A percentile compares a stretch with the other conserved stretches of the same genome.
phyloP scores from a whole-genome alignment of 148 eudicot species.

The Amaranthus cruentus region DNA sequence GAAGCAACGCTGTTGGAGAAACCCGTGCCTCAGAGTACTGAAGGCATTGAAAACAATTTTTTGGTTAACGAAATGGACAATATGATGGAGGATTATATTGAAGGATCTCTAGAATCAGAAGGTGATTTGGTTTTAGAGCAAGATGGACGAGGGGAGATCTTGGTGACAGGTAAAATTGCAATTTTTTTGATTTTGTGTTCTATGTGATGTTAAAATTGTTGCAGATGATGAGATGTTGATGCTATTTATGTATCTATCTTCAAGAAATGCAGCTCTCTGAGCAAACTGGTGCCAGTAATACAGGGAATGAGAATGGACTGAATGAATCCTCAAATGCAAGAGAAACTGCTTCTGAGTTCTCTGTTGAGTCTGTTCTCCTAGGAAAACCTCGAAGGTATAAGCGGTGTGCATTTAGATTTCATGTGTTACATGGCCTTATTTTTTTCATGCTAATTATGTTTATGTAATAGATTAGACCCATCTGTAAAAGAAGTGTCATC shows the following conservation, averaged over 20 bases:
- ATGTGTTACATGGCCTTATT: neutral
- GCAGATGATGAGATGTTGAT: constrained; percentile 20
- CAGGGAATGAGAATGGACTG: constrained; percentile 21
- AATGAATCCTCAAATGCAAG: constrained; percentile 24
- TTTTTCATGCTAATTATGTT: constrained; percentile 23
- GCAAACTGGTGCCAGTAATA: constrained; percentile 30
- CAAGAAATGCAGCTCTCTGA: constrained; percentile 65
- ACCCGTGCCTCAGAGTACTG: constrained; percentile 33
- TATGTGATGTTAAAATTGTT: constrained; percentile 10
- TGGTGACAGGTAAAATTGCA: constrained; percentile 41
- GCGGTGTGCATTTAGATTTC: neutral
- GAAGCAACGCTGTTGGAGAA: constrained; percentile 35
- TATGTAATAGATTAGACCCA: constrained; percentile 65
- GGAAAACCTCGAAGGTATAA: constrained; percentile 76
- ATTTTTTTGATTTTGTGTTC: constrained; percentile 11
- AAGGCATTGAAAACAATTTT: constrained; percentile 17
- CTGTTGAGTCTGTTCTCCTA: constrained; percentile 44
- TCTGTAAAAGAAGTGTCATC: constrained; percentile 40
- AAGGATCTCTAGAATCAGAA: constrained; percentile 23
- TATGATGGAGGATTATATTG: constrained; percentile 16
- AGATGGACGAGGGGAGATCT: constrained; percentile 25
- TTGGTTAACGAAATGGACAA: constrained; percentile 22
- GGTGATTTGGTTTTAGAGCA: constrained; percentile 23
- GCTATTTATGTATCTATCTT: constrained; percentile 28
- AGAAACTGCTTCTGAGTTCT: constrained; percentile 17